Conservation (phyloP, 2,329 filamentous ascomycete species). For the Botrytis byssoidea region DNA sequence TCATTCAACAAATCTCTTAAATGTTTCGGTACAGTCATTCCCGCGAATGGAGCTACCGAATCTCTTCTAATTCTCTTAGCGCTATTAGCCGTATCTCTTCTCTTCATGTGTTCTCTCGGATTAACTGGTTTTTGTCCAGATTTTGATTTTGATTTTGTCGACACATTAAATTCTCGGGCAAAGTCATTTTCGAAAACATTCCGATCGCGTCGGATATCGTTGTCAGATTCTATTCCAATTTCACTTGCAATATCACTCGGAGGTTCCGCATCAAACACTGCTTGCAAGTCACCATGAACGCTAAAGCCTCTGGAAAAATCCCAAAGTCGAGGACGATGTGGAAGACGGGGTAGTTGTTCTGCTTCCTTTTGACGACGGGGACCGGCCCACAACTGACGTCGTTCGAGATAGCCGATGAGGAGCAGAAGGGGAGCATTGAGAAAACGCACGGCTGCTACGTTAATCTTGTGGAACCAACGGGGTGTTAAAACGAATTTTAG, state of each 20-base stretch:
- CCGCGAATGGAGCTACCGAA: slow-evolving; percentile 34
- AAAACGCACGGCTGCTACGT: slow-evolving; percentile 71
- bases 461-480: slow-evolving; percentile 88
- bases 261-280: slow-evolving; percentile 38
- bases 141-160: not conserved
- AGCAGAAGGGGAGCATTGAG: slow-evolving; percentile 75
- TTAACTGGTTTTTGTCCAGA: not conserved
- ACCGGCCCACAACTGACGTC: slow-evolving; percentile 61
- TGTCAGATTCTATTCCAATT: slow-evolving; percentile 26
- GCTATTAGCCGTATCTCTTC: slow-evolving; percentile 12
- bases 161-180: slow-evolving; percentile 25
- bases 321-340: slow-evolving; percentile 31
- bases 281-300: slow-evolving; percentile 38
- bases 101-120: slow-evolving; percentile 3
- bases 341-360: slow-evolving; percentile 30
- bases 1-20: slow-evolving; percentile 30
- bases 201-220: slow-evolving; percentile 19
- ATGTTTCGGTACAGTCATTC: slow-evolving; percentile 26
- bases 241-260: slow-evolving; percentile 31
- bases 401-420: slow-evolving; percentile 68
- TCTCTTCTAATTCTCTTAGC: slow-evolving; percentile 28
- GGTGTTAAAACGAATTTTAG: slow-evolving; percentile 76
- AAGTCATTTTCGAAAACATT: slow-evolving; percentile 22
- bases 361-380: slow-evolving; percentile 27
- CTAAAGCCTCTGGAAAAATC: slow-evolving; percentile 35